These are phyloP conservation scores for Daedalea quercina DNA, from an alignment of 768 basidiomycete genomes.

Conservation along the genomic window DNA sequence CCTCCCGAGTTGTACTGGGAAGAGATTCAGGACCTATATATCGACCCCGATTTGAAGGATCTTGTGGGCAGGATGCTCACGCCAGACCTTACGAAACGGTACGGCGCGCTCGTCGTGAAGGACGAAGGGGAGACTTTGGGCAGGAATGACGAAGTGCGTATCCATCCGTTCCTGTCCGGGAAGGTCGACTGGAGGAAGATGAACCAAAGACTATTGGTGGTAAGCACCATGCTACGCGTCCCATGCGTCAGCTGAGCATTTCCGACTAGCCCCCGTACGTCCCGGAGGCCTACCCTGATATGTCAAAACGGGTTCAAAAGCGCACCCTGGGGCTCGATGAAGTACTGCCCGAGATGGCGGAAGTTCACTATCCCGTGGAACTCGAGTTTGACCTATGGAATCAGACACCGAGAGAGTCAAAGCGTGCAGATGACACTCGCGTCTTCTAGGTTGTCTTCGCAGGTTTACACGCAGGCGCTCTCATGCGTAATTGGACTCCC, in stretches of 20 bases:
- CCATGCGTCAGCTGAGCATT: not conserved
- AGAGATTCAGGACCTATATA: not conserved
- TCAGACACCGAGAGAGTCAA: no score
- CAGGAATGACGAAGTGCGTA: slow-evolving; percentile 25
- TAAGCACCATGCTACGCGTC: slow-evolving; percentile 21
- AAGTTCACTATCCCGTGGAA: no score
- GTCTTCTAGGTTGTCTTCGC: no score
- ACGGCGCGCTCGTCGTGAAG: slow-evolving; percentile 14
- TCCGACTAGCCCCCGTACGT: slow-evolving; percentile 37
- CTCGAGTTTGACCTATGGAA: no score
- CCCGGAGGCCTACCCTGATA: slow-evolving; percentile 22
- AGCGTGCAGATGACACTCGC: no score
- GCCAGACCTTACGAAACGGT: slow-evolving; percentile 28
- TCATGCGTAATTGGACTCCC: no score
- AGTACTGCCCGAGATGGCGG: no score
- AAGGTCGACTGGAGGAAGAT: slow-evolving; percentile 42
- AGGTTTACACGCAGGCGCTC: no score
- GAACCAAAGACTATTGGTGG: slow-evolving; percentile 35
- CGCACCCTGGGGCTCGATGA: no score
- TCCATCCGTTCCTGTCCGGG: slow-evolving; percentile 38
- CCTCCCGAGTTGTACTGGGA: not conserved
- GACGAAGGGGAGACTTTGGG: not conserved
- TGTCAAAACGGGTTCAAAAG: slow-evolving; percentile 30
- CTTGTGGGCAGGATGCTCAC: slow-evolving; percentile 37
- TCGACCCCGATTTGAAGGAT: slow-evolving; percentile 26